Conservation (phyloP, 73 alveolate species). For the Paramecium biaurelia region DNA sequence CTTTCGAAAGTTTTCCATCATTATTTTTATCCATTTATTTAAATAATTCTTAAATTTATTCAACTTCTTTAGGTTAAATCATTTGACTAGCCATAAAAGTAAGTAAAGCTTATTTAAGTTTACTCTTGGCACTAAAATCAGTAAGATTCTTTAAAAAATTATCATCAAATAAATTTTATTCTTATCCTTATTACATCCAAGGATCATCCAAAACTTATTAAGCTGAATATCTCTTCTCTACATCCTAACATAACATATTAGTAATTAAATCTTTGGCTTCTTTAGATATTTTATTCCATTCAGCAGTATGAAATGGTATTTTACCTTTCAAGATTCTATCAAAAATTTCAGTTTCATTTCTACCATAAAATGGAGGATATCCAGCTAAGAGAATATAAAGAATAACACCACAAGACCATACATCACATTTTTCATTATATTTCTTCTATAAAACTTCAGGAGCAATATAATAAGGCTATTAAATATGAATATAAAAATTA, state of each 20-base stretch:
- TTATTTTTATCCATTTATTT: constrained; percentile 33
- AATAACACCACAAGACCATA: constrained; percentile 89
- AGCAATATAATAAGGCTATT: constrained; percentile 74
- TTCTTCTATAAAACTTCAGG: constrained; percentile 82
- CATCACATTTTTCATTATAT: constrained; percentile 87
- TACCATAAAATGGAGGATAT: constrained; percentile 78
- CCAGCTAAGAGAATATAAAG: constrained; percentile 82
- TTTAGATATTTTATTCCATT: constrained; percentile 66
- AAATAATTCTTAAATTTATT: constrained; percentile 7
- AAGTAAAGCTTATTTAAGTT: constrained; percentile 24
- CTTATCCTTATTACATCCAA: constrained; percentile 41
- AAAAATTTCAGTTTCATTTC: constrained; percentile 71
- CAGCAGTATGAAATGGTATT: constrained; percentile 58
- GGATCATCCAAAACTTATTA: constrained; percentile 36
- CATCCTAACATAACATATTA: constrained; percentile 63
- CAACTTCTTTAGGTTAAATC: constrained; percentile 18
- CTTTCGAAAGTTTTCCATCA: constrained; percentile 43
- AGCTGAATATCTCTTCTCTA: constrained; percentile 53
- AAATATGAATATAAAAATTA: neutral
- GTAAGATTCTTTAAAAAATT: constrained; percentile 38
- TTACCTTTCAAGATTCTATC: constrained; percentile 73
- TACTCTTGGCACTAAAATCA: constrained; percentile 50
- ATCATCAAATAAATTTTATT: neutral
- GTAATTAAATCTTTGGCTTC: constrained; percentile 71
- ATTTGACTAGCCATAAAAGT: constrained; percentile 46